Evolutionary conservation across 306 rosid genomes (phyloP), one percentile per base, ranked within the genome.

Genomic region (Quercus dentata): DNA sequence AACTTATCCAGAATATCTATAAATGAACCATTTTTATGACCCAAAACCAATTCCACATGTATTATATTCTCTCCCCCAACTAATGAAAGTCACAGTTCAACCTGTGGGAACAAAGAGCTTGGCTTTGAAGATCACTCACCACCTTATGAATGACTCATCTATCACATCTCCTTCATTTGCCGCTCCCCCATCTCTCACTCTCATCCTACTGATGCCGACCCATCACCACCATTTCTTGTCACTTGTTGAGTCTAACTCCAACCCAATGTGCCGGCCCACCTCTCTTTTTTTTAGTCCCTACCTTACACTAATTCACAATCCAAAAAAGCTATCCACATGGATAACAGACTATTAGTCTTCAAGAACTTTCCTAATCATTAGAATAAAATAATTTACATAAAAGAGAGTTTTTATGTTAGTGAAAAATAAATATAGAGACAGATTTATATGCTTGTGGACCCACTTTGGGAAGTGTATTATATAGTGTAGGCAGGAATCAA

Each of bases 51-150:
- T 49, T 11, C 17, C 14, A 49, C 54, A 12, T 49, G 54, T 12
- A 49, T 10, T 65, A 18, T 31, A 31, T 31, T 33, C 62, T 58
- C 31, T 58, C 31, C 67, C 73, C 69, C 81, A 84, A 80, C 88
- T 74, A 80, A 76, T 28, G 94, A 90, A 82, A 84, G 83, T 20
- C 76, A 86, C 88, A 54, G 5, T 81, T 82, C 80, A 87, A 74
- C 94, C 55, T 49, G 20, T 33, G 23, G n/a, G 70, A 59, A 19
- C 17, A 30, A 69, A 73, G 79, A 74, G 57, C 86, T 82, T 86
- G 83, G 75, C 90, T 84, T 87, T 57, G 73, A 90, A 87, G 87
- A 72, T 82, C 86, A 71, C 81, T 72, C 27, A 57, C 8, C 69
- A 38, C 70, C 78, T 20, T 6, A 55, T 51, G 5, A 28, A 20